phyloP scores from a whole-genome alignment of 2,329 filamentous ascomycete species.

The Gremmenia infestans region DNA sequence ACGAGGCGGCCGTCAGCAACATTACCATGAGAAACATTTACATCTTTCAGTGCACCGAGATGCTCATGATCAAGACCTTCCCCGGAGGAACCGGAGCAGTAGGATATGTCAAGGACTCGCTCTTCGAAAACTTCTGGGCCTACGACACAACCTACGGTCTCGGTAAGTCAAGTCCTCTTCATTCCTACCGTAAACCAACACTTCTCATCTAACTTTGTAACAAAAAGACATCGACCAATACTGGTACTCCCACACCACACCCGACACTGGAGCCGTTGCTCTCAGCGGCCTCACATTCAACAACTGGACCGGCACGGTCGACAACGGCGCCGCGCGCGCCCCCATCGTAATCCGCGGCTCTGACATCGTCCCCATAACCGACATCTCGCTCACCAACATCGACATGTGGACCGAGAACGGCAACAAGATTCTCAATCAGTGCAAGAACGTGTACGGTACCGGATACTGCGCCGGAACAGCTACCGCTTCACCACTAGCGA shows the following conservation, averaged over 20 bases:
- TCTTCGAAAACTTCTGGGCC: slow-evolving; percentile 30
- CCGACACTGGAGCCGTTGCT: slow-evolving; percentile 26
- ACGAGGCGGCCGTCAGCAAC: slow-evolving; percentile 11
- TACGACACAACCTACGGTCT: slow-evolving; percentile 24
- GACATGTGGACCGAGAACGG: slow-evolving; percentile 32
- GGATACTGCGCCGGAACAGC: slow-evolving; percentile 28
- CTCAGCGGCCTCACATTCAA: slow-evolving; percentile 23
- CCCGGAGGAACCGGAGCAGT: slow-evolving; percentile 32
- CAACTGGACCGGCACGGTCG: slow-evolving; percentile 32
- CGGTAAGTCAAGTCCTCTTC: slow-evolving; percentile 1
- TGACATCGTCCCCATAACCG: slow-evolving; percentile 29
- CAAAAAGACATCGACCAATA: slow-evolving; percentile 23
- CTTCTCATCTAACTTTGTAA: background rate
- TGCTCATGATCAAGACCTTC: slow-evolving; percentile 37
- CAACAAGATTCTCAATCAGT: slow-evolving; percentile 28
- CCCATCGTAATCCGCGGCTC: slow-evolving; percentile 32
- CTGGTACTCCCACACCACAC: slow-evolving; percentile 22
- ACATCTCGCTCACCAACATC: slow-evolving; percentile 33
- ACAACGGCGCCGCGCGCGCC: slow-evolving; percentile 28
- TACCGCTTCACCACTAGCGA: slow-evolving; percentile 13
- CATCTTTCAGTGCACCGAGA: slow-evolving; percentile 33
- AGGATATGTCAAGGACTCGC: slow-evolving; percentile 34
- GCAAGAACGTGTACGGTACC: slow-evolving; percentile 33
- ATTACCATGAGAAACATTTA: slow-evolving; percentile 31
- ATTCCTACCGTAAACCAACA: background rate